Percentiles rank a stretch among this genome's conserved stretches.
Evolutionary conservation across 2,329 filamentous ascomycete genomes (phyloP).

Genomic region (Teratosphaeria epicoccoides): DNA sequence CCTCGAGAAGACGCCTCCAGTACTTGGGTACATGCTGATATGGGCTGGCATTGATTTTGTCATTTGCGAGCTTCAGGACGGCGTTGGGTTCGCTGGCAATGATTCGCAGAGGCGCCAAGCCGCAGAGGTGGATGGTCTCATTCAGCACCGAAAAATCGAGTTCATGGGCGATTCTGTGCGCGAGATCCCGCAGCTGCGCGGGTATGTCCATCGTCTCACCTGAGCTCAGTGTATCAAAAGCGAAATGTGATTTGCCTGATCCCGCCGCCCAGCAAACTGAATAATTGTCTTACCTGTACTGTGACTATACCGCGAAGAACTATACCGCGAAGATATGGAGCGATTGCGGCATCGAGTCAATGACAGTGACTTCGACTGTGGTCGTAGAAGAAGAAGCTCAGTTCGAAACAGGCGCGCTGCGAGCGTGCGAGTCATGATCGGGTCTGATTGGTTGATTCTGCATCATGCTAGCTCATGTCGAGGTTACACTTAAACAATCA

Average conservation of each 20-base stretch:
- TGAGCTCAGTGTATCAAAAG: neutral
- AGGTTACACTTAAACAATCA: too few relatives aligned
- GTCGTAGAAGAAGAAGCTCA: neutral
- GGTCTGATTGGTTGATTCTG: neutral
- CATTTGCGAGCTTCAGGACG: constrained; percentile 48
- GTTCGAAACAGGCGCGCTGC: neutral
- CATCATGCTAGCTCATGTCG: too few relatives aligned
- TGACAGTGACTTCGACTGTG: too few relatives aligned
- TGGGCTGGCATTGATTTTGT: constrained; percentile 59
- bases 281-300: neutral
- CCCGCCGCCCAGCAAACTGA: neutral
- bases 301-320: neutral
- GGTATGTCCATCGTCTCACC: neutral
- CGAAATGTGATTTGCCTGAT: neutral
- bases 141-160: constrained; percentile 1
- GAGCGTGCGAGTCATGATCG: neutral
- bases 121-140: constrained; percentile 31
- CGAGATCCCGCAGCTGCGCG: neutral
- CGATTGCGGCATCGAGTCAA: neutral
- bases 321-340: neutral
- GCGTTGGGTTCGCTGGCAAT: constrained; percentile 36
- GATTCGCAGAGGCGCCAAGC: constrained; percentile 29
- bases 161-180: neutral
- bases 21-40: constrained; percentile 55
- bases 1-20: constrained; percentile 63